Evolutionary conservation across 306 rosid genomes (phyloP), one percentile per base, ranked within the genome.

Genomic region (Fagus crenata): DNA sequence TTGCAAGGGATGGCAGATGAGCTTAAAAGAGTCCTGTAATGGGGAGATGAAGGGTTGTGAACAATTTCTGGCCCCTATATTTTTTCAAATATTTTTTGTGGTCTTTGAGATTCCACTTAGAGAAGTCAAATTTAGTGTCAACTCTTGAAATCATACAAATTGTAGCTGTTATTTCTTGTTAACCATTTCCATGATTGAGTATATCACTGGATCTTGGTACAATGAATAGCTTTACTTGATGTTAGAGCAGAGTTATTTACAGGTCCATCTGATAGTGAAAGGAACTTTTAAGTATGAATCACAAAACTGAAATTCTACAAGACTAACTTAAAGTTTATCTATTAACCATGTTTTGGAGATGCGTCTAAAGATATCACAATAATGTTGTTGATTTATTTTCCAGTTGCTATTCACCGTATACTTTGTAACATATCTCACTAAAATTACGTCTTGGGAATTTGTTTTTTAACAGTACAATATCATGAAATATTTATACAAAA

Each of bases 1-100:
- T 87, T 91, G 73, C 87, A 84, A 69, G 89, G 87, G 49, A 77
- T 91, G 61, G 91, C 92, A 0, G 85, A 88, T 67, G 95, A 91
- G 79, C 94, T 93, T 39, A 72, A 83, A 35, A 76, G 85, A 70
- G 89, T 88, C 31, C 78, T 91, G 64, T 89, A 86, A 37, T 81
- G 76, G 55, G 90, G 90, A 0, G 89, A 84, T 61, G 96, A 86
- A 39, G 85, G 81, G 15, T 51, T 84, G 72, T 88, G 86, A 84
- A 17, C 3, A 41, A 2, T 12, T 59, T 6, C 40, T 56, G 54
- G 63, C n/a, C 6, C 31, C 8, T 39, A 28, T 2, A 33, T 61
- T 13, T 40, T 72, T 42, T 13, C 6, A 22, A n/a, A 18, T 42
- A 7, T 4, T 51, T 54, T 55, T 43, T n/a, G 5, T 36, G 56